These are phyloP conservation scores for Scedosporium aurantiacum DNA, from an alignment of 2,329 filamentous ascomycete species.

Conservation along the genomic window DNA sequence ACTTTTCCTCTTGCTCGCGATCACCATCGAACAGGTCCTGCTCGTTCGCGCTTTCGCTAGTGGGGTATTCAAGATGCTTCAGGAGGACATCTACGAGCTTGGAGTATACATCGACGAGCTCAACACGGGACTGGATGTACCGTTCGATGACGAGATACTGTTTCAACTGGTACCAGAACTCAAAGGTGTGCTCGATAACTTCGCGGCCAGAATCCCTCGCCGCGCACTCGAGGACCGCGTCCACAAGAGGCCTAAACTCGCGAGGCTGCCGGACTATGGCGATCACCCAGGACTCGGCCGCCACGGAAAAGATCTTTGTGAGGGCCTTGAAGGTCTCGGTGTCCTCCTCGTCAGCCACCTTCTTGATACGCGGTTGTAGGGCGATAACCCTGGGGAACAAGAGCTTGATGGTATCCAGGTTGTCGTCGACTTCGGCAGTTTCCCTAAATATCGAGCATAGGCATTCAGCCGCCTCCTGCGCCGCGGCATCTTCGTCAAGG, in stretches of 20 bases:
- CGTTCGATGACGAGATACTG: constrained; percentile 86
- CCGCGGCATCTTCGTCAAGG: constrained; percentile 62
- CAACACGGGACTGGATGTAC: constrained; percentile 70
- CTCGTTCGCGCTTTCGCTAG: constrained; percentile 60
- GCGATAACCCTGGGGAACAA: constrained; percentile 73
- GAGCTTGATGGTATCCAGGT: constrained; percentile 65
- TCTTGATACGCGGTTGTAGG: constrained; percentile 64
- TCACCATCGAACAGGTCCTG: constrained; percentile 90
- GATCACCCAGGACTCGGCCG: constrained; percentile 89
- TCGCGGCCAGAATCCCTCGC: constrained; percentile 79
- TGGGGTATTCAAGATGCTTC: constrained; percentile 77
- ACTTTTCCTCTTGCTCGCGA: constrained; percentile 90
- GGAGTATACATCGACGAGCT: constrained; percentile 72
- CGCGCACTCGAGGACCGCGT: constrained; percentile 85
- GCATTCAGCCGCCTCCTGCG: constrained; percentile 84
- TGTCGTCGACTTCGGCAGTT: constrained; percentile 88
- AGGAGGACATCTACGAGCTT: constrained; percentile 89
- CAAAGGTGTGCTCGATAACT: constrained; percentile 86
- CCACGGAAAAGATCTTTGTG: constrained; percentile 83
- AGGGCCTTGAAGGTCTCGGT: constrained; percentile 76
- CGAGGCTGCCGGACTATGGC: constrained; percentile 74
- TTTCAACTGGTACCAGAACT: constrained; percentile 98
- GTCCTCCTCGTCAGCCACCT: constrained; percentile 71
- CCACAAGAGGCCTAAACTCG: constrained; percentile 76
- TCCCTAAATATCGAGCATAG: constrained; percentile 86